Evolutionary conservation across 2,329 filamentous ascomycete species (phyloP), one percentile per base, ranked within the genome.

Genomic region (Colletotrichum somersetense): DNA sequence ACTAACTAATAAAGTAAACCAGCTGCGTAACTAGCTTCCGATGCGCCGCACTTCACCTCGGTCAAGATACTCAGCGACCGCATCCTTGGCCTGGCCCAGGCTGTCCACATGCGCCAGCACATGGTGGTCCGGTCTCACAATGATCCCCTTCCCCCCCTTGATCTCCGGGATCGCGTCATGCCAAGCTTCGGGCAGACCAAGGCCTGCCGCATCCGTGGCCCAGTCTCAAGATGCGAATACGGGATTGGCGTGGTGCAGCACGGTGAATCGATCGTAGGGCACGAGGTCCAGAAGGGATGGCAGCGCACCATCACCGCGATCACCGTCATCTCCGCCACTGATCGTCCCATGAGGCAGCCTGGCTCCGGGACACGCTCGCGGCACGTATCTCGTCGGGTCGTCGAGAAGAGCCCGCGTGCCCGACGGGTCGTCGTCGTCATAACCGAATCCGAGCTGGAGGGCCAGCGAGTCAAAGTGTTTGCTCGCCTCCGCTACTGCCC

Each of bases 401-500:
- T 71, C 52, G 30, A 71, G 64, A 57, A 71, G 57, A n/a, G 5
- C 52, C 11, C 11, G 20, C 33, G 64, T 68, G 5, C 23, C 5
- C 3, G 58, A 48, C 2, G 52, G 57, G 10, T 71, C 65, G 35
- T 67, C 64, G 40, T 71, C 38, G 38, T 40, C 38, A 14, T 40
- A 71, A 11, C 68, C 33, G 35, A 67, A 67, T 11, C 68, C 68
- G n/a, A 71, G 42, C 52, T 71, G 68, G 44, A 71, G 68, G 20
- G 64, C 68, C 23, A 71, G 52, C 16, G 65, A 71, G 52, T 71
- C 58, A 53, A 71, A 71, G 44, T 71, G 64, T 20, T 44, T 62
- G 57, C 68, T 68, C 44, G 68, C 64, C 20, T 68, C 68, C 14
- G 44, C 44, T 11, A 67, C 68, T 4, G 68, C 68, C 30, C 12